Evolutionary conservation across 192 early-diverging fungal genomes (phyloP), one percentile per base, ranked within the genome.

Genomic region (Coemansia sp.): DNA sequence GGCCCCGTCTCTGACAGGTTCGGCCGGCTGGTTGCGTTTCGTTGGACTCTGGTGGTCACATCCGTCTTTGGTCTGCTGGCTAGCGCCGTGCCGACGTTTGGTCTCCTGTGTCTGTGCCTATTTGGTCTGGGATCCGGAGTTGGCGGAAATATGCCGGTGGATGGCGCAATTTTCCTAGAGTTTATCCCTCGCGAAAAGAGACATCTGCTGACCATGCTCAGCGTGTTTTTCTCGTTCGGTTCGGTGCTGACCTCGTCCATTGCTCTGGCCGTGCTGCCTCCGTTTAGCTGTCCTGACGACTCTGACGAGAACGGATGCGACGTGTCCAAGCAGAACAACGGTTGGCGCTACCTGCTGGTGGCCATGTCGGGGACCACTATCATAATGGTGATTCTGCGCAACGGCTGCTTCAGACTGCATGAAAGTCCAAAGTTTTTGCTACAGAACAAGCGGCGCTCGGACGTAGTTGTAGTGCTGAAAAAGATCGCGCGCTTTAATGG

Each of bases 391-490:
- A 37, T 88, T 5, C 68, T 78, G 22, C 80, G 91, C n/a, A 77
- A 86, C 13, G 63, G 83, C 25, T 80, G 84, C 26, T 84, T 92
- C 45, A 63, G 75, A 7, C 68, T 92, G 23, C 79, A 88, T 35
- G 92, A 94, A 67, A 85, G 81, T 7, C 92, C 92, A 25, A 90
- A 90, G 74, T 91, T 79, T 60, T 62, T 94, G 30, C 51, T 94
- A 23, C 76, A 82, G 48, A 70, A 85, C 22, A 74, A 82, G 42
- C 62, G 84, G 22, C 78, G 78, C 23, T 70, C 81, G 21, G 87
- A 88, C 22, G 87, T 86, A 1, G 78, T 86, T 10, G 48, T 85
- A 23, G 86, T 90, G 1, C 60, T 90, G 7, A 77, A 81, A 35
- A 77, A 85, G 35, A 84, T 90, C 39, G 85, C 74, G 3, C 59